Evolutionary conservation across 306 rosid species (phyloP).

Genomic region (Cajanus cajan): DNA sequence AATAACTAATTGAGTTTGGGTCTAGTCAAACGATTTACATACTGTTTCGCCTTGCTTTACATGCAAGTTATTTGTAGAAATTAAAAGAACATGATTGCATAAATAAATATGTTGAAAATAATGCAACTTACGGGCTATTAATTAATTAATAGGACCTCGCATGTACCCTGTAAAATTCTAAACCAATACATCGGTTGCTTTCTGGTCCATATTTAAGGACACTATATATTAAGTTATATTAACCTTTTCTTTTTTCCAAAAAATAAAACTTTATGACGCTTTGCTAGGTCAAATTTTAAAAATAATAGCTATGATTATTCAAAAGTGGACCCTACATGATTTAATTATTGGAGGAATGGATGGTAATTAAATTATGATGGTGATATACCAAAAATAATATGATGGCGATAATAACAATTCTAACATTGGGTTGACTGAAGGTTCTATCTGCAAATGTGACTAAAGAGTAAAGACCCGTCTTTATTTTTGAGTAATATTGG

Average conservation of each 20-base stretch:
- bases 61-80: background rate
- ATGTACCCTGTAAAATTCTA: background rate
- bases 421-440: background rate
- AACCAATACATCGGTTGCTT: background rate
- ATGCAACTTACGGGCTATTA: background rate
- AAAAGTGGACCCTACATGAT: conserved; percentile 1
- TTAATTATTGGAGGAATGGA: conserved; percentile 13
- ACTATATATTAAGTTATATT: too few relatives aligned
- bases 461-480: too few relatives aligned
- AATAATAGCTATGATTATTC: background rate
- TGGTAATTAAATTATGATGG: background rate
- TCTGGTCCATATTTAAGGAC: background rate
- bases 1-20: background rate
- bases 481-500: background rate
- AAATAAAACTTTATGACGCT: background rate
- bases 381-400: background rate
- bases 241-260: background rate
- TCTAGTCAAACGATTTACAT: background rate
- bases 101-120: background rate
- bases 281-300: background rate
- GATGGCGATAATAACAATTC: background rate
- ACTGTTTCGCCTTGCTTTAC: background rate
- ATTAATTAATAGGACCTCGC: background rate
- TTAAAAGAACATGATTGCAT: background rate
- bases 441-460: background rate